Evolutionary conservation across 2,329 filamentous ascomycete genomes (phyloP), one percentile per base, ranked within the genome.

Genomic region (Penicillium brevicompactum): DNA sequence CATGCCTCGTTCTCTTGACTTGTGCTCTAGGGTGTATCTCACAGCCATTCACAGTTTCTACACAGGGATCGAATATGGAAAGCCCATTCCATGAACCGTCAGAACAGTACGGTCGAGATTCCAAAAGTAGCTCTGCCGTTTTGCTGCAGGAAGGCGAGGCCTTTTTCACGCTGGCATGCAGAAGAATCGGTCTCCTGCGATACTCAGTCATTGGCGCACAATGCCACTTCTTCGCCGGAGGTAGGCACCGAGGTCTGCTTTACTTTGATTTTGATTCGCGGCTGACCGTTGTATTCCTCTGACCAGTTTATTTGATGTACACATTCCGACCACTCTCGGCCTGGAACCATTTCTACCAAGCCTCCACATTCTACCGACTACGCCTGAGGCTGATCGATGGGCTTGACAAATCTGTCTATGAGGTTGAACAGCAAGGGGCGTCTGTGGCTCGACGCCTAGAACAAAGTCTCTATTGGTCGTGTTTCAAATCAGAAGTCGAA

Each of bases 401-500:
- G 6, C 37, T 61, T 32, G 46, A 51, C 47, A 31, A 37, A 21
- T 55, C 42, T 34, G 48, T 37, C 27, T 51, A 44, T 44, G 34
- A 50, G 51, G 43, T 37, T 21, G 49, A 48, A 41, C 51, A 52
- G 43, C 49, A 41, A 24, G 43, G 51, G 37, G 59, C 27, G 42
- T 48, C 27, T 56, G 47, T 62, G 60, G 47, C 55, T 47, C 65
- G 67, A 10, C 66, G 69, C 4, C 59, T 77, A 2, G 74, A 77
- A 57, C 74, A 78, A 53, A 66, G 74, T 34, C 59, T 78, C 1
- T 77, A 76, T 60, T 78, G 75, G 75, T 74, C 71, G 7, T 76
- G 74, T 49, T 77, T 76, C 64, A 78, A 78, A 59, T 75, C 75
- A 1, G 75, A 78, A 58, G 72, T 70, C 53, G 74, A 77, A 55